Conservation (phyloP, 1,139 yeast genomes). For the Pichia sp. region DNA sequence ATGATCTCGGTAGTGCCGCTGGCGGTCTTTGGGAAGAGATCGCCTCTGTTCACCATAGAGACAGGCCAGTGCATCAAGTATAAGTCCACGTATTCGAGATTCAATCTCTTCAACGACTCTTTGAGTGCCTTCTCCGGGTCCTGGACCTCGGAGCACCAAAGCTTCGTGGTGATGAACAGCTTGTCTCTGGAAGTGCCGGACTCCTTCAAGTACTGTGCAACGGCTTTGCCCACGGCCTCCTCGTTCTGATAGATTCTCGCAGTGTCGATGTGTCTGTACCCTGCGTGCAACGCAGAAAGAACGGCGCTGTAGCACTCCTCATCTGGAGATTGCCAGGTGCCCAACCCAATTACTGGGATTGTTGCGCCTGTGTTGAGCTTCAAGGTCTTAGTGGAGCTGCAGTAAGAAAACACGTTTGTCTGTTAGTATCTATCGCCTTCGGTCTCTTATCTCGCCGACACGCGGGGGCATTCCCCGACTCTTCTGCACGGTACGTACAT, state of each 20-base stretch:
- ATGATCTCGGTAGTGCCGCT: conserved; percentile 42
- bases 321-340: conserved; percentile 53
- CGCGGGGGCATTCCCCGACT: too few species aligned
- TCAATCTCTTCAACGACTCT: conserved; percentile 58
- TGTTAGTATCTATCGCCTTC: too few species aligned
- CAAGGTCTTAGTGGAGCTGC: too few species aligned
- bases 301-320: conserved; percentile 61
- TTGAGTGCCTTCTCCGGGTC: conserved; percentile 58
- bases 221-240: conserved; percentile 49
- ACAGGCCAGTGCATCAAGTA: conserved; percentile 88
- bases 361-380: conserved; percentile 15
- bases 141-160: conserved; percentile 46
- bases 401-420: too few species aligned
- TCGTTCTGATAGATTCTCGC: conserved; percentile 56
- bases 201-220: conserved; percentile 32
- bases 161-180: conserved; percentile 45
- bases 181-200: conserved; percentile 43
- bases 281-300: conserved; percentile 50
- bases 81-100: conserved; percentile 77
- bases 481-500: too few species aligned
- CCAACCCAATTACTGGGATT: conserved; percentile 59
- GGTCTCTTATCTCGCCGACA: too few species aligned
- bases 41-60: conserved; percentile 41
- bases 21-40: conserved; percentile 34
- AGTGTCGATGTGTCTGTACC: conserved; percentile 58